Conservation (phyloP, 2,329 filamentous ascomycete genomes). For the Geosmithia putterillii region DNA sequence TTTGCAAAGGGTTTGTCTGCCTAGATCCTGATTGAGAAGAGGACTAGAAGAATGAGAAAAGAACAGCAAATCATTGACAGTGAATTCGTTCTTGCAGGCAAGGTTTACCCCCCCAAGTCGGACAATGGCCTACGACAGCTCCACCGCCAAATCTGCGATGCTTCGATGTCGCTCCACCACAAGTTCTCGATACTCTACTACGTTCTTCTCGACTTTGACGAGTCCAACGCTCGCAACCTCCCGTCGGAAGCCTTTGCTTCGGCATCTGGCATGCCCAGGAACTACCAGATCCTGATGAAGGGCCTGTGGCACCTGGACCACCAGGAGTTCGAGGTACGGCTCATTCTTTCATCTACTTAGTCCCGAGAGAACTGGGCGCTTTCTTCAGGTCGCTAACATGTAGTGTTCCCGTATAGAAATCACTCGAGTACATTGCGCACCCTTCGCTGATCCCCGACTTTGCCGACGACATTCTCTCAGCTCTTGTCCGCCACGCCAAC, state of each 20-base stretch:
- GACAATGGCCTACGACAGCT: slow-evolving; percentile 56
- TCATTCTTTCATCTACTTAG: too few species aligned
- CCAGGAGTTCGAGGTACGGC: slow-evolving; percentile 47
- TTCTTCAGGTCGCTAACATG: too few species aligned
- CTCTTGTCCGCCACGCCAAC: slow-evolving; percentile 48
- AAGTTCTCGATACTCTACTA: slow-evolving; percentile 80
- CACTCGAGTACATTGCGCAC: slow-evolving; percentile 66
- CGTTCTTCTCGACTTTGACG: slow-evolving; percentile 62
- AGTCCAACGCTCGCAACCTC: slow-evolving; percentile 35
- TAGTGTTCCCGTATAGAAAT: slow-evolving; percentile 42
- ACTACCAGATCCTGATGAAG: slow-evolving; percentile 70
- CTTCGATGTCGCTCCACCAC: slow-evolving; percentile 55
- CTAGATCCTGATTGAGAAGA: neutral
- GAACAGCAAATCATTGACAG: slow-evolving; percentile 11
- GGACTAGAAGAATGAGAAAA: neutral
- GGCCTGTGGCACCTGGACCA: slow-evolving; percentile 74
- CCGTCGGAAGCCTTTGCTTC: slow-evolving; percentile 45
- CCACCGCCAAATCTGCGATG: slow-evolving; percentile 56
- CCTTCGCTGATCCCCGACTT: slow-evolving; percentile 73
- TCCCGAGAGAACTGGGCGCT: neutral
- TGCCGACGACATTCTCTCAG: slow-evolving; percentile 66
- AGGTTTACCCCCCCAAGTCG: slow-evolving; percentile 57
- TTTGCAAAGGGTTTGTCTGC: slow-evolving; percentile 48
- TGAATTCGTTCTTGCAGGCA: neutral
- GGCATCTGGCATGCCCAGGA: slow-evolving; percentile 54